Evolutionary conservation across 192 early-diverging fungal genomes (phyloP).

Genomic region (Diversispora epigaea): DNA sequence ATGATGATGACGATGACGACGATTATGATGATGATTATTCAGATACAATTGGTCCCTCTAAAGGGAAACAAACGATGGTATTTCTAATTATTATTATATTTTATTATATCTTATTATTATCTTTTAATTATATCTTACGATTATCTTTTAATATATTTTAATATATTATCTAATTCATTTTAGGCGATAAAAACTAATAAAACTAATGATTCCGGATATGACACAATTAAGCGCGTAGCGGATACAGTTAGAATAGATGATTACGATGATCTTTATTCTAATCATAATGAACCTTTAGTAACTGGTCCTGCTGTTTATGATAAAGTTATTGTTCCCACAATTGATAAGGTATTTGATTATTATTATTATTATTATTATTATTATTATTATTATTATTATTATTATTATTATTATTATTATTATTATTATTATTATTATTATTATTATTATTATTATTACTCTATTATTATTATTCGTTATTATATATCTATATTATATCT

Average conservation of each 20-base stretch:
- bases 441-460: too few species aligned
- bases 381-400: not conserved
- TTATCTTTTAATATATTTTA: not conserved
- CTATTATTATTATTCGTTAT: too few species aligned
- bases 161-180: constrained; percentile 1
- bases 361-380: not conserved
- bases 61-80: constrained; percentile 31
- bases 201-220: constrained; percentile 41
- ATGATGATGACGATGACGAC: not conserved
- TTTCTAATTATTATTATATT: not conserved
- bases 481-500: too few species aligned
- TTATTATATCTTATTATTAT: not conserved
- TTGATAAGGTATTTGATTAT: constrained; percentile 22
- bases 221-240: constrained; percentile 36
- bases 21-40: not conserved
- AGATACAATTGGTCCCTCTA: constrained; percentile 29
- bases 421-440: too few species aligned
- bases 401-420: too few species aligned
- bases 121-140: too few species aligned
- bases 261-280: constrained; percentile 31
- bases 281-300: constrained; percentile 22
- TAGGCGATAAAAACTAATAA: constrained; percentile 24
- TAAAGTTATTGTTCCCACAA: constrained; percentile 35
- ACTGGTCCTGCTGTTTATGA: constrained; percentile 37
- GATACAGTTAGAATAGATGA: constrained; percentile 29